Percentiles rank a stretch among this genome's conserved stretches.
phyloP scores from a whole-genome alignment of 371 early-diverging fungal genomes.

The Zychaea mexicana region DNA sequence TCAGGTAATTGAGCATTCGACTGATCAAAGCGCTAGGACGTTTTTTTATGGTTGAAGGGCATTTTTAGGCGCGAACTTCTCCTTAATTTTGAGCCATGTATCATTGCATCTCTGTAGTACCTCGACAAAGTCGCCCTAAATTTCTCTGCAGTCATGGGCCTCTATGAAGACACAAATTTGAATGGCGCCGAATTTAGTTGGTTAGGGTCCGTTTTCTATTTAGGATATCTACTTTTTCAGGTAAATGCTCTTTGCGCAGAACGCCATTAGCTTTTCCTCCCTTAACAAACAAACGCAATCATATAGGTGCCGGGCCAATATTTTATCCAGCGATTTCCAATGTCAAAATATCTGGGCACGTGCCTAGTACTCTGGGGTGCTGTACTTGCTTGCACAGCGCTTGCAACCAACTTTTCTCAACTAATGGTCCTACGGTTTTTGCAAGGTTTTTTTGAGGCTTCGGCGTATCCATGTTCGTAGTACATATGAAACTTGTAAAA shows the following conservation, averaged over 20 bases:
- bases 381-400: constrained; percentile 18
- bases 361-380: constrained; percentile 27
- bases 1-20: constrained; percentile 3
- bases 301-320: constrained; percentile 29
- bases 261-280: neutral
- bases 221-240: constrained; percentile 30
- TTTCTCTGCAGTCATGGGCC: constrained; percentile 28
- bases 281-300: too few species aligned
- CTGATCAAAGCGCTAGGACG: too few species aligned
- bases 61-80: neutral
- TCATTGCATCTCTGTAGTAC: constrained; percentile 14
- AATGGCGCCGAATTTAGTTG: constrained; percentile 20
- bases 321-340: constrained; percentile 27
- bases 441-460: constrained; percentile 40
- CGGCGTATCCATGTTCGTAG: constrained; percentile 23
- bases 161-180: constrained; percentile 24
- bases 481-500: too few species aligned
- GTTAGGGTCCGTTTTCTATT: constrained; percentile 33
- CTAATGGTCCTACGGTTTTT: constrained; percentile 28
- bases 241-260: constrained; percentile 1
- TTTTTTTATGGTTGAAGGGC: too few species aligned
- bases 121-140: constrained; percentile 32
- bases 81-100: too few species aligned
- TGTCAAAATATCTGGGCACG: constrained; percentile 25
- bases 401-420: constrained; percentile 20